Percentiles rank a stretch among this genome's conserved stretches.
Conservation (phyloP, 2,329 filamentous ascomycete species). For the Verticillium longisporum region DNA sequence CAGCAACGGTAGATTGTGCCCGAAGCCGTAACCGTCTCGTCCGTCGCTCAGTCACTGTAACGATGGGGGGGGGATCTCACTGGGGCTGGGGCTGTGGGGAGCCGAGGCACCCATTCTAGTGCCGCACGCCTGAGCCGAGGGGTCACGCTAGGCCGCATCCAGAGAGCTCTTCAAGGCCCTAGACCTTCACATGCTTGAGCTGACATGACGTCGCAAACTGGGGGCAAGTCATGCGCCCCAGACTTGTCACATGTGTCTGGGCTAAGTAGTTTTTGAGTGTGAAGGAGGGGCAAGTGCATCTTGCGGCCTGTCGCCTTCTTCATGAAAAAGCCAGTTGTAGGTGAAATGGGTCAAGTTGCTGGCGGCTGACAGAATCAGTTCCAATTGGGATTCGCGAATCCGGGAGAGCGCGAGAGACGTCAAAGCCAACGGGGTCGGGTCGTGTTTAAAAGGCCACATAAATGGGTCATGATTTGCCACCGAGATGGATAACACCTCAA, state of each 20-base stretch:
- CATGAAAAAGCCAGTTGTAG: background rate
- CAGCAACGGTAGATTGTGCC: background rate
- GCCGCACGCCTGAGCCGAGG: constrained; percentile 7
- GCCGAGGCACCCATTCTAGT: constrained; percentile 12
- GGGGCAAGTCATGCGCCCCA: background rate
- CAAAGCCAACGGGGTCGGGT: background rate
- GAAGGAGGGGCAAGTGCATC: no score
- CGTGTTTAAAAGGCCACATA: background rate
- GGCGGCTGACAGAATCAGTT: background rate
- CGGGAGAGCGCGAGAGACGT: background rate
- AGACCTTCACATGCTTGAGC: constrained; percentile 3
- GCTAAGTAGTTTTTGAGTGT: no score
- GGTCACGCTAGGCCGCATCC: constrained; percentile 5
- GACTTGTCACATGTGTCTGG: background rate
- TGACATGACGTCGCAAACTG: background rate
- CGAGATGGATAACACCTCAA: background rate
- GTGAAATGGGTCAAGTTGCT: background rate
- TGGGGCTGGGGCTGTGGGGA: constrained; percentile 3
- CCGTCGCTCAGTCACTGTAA: no score
- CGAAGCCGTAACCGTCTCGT: background rate
- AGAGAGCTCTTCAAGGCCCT: background rate
- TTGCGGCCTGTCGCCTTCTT: background rate
- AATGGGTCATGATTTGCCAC: background rate
- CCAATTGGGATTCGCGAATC: background rate
- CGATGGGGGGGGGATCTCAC: no score